Percentiles rank a stretch among this genome's conserved stretches.
Conservation (phyloP, 108 stramenopile genomes). For the Tribonema minus region DNA sequence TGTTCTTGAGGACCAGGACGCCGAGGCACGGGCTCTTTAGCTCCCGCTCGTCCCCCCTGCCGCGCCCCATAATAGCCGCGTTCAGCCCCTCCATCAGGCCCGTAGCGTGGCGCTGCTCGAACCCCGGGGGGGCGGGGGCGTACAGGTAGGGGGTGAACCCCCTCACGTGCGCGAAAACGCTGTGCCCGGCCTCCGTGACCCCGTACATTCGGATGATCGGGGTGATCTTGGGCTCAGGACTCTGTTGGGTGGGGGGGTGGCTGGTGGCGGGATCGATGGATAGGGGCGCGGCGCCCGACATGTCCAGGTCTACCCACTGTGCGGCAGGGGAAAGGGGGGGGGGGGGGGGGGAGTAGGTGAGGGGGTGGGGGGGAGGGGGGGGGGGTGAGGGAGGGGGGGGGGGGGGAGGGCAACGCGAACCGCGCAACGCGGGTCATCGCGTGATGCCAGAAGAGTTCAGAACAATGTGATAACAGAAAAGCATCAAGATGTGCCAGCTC, state of each 20-base stretch:
- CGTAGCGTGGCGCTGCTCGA: slow-evolving; percentile 10
- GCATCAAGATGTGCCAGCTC: too few species aligned
- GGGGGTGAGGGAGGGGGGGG: too few species aligned
- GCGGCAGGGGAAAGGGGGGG: too few species aligned
- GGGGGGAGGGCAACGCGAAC: too few species aligned
- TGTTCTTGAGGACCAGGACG: slow-evolving; percentile 2
- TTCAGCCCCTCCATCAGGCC: slow-evolving; percentile 23
- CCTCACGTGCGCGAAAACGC: slow-evolving; percentile 82
- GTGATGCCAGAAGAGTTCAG: too few species aligned
- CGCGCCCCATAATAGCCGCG: slow-evolving; percentile 6
- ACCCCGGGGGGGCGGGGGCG: slow-evolving; percentile 36
- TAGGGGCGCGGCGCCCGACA: slow-evolving; percentile 73
- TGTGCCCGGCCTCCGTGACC: slow-evolving; percentile 81
- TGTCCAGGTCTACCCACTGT: slow-evolving; percentile 97
- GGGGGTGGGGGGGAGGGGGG: too few species aligned
- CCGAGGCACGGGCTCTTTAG: slow-evolving; percentile 34
- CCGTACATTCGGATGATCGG: slow-evolving; percentile 92
- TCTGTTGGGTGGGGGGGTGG: slow-evolving; percentile 3
- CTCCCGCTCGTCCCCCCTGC: slow-evolving; percentile 14
- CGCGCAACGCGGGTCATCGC: too few species aligned
- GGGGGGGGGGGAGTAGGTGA: too few species aligned
- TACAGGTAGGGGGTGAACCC: slow-evolving; percentile 94
- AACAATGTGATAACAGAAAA: too few species aligned
- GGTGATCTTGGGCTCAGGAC: slow-evolving; percentile 66
- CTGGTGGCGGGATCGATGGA: slow-evolving; percentile 28